phyloP scores from a whole-genome alignment of 2,329 filamentous ascomycete species.

The Bertia moriformis region DNA sequence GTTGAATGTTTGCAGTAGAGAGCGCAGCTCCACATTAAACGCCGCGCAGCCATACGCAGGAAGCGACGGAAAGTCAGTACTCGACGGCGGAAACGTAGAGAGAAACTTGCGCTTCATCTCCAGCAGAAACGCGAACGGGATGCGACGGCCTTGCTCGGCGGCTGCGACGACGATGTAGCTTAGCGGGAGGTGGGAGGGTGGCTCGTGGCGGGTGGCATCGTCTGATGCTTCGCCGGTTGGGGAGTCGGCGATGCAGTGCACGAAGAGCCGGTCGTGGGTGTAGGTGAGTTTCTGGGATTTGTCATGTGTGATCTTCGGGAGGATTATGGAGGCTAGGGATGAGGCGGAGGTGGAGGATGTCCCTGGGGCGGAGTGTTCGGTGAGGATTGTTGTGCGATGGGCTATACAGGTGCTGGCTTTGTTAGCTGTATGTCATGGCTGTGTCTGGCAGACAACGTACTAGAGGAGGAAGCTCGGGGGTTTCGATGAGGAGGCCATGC shows the following conservation, averaged over 20 bases:
- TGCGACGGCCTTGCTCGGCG: slow-evolving; percentile 1
- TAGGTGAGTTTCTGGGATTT: slow-evolving; percentile 1
- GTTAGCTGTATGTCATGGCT: not conserved
- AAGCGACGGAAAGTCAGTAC: not conserved
- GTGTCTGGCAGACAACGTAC: not conserved
- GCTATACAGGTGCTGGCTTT: not conserved
- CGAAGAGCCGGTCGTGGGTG: slow-evolving; percentile 1
- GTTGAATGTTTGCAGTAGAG: not conserved
- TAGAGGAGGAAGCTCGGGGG: slow-evolving; percentile 1
- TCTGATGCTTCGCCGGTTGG: not conserved
- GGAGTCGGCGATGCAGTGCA: slow-evolving; percentile 1
- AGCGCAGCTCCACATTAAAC: not conserved
- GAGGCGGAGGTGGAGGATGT: not conserved
- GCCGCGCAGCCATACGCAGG: not conserved
- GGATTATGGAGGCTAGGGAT: slow-evolving; percentile 14
- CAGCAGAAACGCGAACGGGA: not conserved
- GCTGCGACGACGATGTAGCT: slow-evolving; percentile 1
- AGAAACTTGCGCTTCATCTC: slow-evolving; percentile 1
- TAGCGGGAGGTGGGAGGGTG: not conserved
- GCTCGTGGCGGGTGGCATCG: not conserved
- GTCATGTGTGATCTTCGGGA: slow-evolving; percentile 1
- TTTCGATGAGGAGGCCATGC: not conserved
- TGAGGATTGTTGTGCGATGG: not conserved
- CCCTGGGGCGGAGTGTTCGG: not conserved
- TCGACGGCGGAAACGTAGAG: not conserved